Conservation (phyloP, 202 grass and related monocot genomes). For the Bolboschoenoplectus hybrid region DNA sequence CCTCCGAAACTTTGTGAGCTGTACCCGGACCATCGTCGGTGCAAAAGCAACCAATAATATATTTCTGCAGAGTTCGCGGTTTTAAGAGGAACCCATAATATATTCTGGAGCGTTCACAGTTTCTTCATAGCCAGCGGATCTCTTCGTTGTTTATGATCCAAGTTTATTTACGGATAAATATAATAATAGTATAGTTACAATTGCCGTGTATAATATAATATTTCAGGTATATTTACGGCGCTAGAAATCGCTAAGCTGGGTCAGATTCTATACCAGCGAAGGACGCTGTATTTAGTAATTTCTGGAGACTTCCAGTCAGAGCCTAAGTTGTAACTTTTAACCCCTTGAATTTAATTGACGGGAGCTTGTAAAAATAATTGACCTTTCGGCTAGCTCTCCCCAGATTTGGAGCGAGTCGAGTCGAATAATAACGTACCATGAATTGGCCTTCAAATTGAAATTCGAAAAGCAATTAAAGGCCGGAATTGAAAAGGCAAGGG, state of each 20-base stretch:
- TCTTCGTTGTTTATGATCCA: not conserved
- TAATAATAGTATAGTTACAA: not conserved
- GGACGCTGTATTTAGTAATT: not conserved
- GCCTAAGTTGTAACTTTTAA: too few relatives aligned
- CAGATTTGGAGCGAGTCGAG: not conserved
- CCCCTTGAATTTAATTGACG: not conserved
- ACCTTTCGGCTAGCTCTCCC: not conserved
- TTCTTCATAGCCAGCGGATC: not conserved
- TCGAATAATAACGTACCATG: not conserved
- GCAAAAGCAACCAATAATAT: not conserved
- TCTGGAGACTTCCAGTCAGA: not conserved
- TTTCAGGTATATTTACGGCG: not conserved
- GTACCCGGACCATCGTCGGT: constrained; percentile 2
- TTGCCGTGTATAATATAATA: not conserved
- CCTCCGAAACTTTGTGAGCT: not conserved
- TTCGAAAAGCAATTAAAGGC: not conserved
- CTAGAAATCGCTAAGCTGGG: not conserved
- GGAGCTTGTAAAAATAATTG: not conserved
- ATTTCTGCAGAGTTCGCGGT: not conserved
- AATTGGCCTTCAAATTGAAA: not conserved
- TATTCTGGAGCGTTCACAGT: too few relatives aligned
- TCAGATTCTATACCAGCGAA: not conserved
- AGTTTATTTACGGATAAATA: not conserved
- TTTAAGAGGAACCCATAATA: too few relatives aligned
- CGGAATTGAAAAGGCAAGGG: not conserved